These are phyloP conservation scores for Monilinia fructigena DNA, from an alignment of 2,329 filamentous ascomycete species.

Conservation along the genomic window DNA sequence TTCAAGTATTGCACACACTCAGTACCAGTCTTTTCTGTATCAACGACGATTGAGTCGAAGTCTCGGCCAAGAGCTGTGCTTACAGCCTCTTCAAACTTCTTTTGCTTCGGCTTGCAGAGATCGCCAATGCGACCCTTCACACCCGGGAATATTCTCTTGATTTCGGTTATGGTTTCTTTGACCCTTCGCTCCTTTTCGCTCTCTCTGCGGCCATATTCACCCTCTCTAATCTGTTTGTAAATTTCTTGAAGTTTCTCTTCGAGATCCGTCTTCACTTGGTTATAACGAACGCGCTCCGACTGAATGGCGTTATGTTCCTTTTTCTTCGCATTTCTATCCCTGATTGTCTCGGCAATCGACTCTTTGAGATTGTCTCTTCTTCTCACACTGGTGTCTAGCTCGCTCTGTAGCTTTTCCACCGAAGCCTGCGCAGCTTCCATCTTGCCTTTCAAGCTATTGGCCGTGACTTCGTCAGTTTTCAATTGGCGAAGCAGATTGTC, in stretches of 20 bases:
- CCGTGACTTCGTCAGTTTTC: constrained; percentile 87
- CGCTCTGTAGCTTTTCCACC: constrained; percentile 69
- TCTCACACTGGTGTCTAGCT: constrained; percentile 67
- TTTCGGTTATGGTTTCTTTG: constrained; percentile 78
- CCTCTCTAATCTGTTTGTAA: constrained; percentile 76
- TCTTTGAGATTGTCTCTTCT: constrained; percentile 63
- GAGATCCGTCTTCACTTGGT: constrained; percentile 80
- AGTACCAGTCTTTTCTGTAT: constrained; percentile 89
- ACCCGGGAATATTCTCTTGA: constrained; percentile 89
- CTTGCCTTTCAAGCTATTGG: constrained; percentile 84
- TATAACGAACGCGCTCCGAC: constrained; percentile 77
- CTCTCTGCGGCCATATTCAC: constrained; percentile 80
- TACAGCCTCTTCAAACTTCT: constrained; percentile 92
- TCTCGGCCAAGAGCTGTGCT: constrained; percentile 88
- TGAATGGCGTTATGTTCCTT: constrained; percentile 84
- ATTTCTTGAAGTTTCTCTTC: constrained; percentile 89
- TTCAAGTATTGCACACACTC: constrained; percentile 95
- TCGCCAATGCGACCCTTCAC: constrained; percentile 89
- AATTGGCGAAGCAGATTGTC: constrained; percentile 85
- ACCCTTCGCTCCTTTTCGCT: constrained; percentile 76
- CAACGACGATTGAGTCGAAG: constrained; percentile 92
- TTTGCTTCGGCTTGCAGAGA: constrained; percentile 93
- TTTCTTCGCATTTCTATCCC: constrained; percentile 83
- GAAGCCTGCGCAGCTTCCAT: constrained; percentile 75
- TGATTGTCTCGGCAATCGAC: constrained; percentile 64